Conservation (phyloP, 208 protist species). For the Acanthamoeba divionensis region DNA sequence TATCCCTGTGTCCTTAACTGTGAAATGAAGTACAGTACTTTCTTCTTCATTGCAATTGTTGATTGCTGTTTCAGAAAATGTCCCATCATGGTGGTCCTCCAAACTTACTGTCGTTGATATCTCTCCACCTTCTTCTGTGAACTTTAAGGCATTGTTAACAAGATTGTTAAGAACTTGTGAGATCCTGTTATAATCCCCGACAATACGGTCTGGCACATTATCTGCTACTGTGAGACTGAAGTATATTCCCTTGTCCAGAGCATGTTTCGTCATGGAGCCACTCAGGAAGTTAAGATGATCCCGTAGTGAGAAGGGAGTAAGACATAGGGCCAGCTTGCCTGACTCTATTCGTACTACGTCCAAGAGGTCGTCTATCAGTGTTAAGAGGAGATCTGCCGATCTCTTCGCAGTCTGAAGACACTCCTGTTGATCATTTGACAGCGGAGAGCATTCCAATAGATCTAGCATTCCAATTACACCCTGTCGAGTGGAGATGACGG, state of each 20-base stretch:
- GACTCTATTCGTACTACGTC: slow-evolving; percentile 32
- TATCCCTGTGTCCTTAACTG: background rate
- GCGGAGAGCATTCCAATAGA: background rate
- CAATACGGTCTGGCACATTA: background rate
- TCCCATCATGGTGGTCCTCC: background rate
- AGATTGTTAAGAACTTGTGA: slow-evolving; percentile 40
- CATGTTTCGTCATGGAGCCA: background rate
- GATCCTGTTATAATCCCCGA: background rate
- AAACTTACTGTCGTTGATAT: background rate
- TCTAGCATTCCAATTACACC: slow-evolving; percentile 24
- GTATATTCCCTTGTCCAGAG: background rate
- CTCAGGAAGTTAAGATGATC: background rate
- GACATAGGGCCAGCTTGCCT: slow-evolving; percentile 23
- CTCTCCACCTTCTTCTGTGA: background rate
- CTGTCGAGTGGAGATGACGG: too few species aligned
- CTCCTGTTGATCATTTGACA: background rate
- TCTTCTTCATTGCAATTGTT: background rate
- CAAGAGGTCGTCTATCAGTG: slow-evolving; percentile 6
- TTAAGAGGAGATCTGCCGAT: background rate
- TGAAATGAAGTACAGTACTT: background rate
- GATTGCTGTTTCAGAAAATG: background rate
- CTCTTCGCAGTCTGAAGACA: background rate
- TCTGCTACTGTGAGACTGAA: background rate
- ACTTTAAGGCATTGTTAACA: background rate
- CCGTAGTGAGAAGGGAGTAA: background rate